Evolutionary conservation across 768 basidiomycete genomes (phyloP).

Genomic region (Russula olivacea): DNA sequence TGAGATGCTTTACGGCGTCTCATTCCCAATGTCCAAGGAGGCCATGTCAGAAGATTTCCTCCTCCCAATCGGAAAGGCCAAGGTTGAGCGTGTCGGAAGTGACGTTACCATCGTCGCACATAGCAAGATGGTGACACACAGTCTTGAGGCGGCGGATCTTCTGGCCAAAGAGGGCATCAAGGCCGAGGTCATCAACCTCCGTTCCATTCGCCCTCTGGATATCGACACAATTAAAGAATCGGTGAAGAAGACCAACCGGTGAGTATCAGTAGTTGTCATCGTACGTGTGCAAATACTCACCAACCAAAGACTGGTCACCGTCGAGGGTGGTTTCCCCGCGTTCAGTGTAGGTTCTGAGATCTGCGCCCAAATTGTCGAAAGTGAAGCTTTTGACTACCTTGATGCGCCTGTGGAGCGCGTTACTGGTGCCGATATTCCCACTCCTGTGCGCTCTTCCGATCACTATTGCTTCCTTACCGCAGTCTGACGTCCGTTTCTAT

Average conservation of each 20-base stretch:
- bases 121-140: slow-evolving; percentile 96
- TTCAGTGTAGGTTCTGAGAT: slow-evolving; percentile 99
- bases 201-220: slow-evolving; percentile 93
- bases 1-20: slow-evolving; percentile 96
- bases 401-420: slow-evolving; percentile 97
- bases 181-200: slow-evolving; percentile 96
- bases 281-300: slow-evolving; percentile 9
- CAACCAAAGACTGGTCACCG: slow-evolving; percentile 70
- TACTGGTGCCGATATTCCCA: slow-evolving; percentile 96
- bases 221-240: slow-evolving; percentile 95
- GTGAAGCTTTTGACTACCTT: slow-evolving; percentile 96
- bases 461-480: slow-evolving; percentile 13
- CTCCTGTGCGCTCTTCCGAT: slow-evolving; percentile 61
- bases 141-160: slow-evolving; percentile 87
- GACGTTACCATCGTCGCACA: slow-evolving; percentile 97
- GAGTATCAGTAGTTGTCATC: slow-evolving; percentile 26
- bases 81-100: slow-evolving; percentile 87
- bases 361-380: slow-evolving; percentile 95
- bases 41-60: slow-evolving; percentile 95
- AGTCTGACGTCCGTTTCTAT: slow-evolving; percentile 6
- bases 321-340: slow-evolving; percentile 97
- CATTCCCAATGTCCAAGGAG: slow-evolving; percentile 93
- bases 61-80: slow-evolving; percentile 95
- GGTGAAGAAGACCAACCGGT: slow-evolving; percentile 98
- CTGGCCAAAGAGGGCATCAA: slow-evolving; percentile 96